Evolutionary conservation across 2,329 filamentous ascomycete species (phyloP), one percentile per base, ranked within the genome.

Genomic region (Clarireedia sp.): DNA sequence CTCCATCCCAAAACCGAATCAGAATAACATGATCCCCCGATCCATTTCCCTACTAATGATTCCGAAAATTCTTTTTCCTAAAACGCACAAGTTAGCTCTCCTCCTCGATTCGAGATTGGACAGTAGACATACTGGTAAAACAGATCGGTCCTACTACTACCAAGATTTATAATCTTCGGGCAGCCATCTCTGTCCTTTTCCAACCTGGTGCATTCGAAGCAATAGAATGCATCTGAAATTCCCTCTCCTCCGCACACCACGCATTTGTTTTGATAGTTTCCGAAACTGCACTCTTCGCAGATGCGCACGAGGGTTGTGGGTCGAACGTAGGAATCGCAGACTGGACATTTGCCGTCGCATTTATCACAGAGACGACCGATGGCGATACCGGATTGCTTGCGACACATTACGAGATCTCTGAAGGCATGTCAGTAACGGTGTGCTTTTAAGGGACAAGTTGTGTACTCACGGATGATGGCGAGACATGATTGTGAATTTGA

Each of bases 201-300:
- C 16, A 99, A 76, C 7, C 94, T 82, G 57, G 94, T 99, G 72
- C 94, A 99, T 74, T 99, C 94, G 70, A 97, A 97, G 78, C 94
- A 99, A 77, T 99, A 99, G 73, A 97, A 97, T 49, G 94, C 94
- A 71, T 99, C 94, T 36, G 88, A 94, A 71, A 99, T 99, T 29
- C 94, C 94, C 66, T 97, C 94, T 66, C 94, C 94, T 71, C 94
- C 94, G 74, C 94, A 99, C 44, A 99, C 94, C 64, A 99, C 90
- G 71, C 94, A 99, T 74, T 99, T 99, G 78, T 99, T 99, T 76
- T 97, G 94, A 78, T 96, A 99, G 80, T 99, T 99, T 69, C 94
- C 94, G 72, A 99, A 99, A 71, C 89, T 91, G 79, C 94, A 99
- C 76, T 99, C 94, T 77, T 99, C 94, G 78, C 94, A 99, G 76